A percentile compares a stretch with the other conserved stretches of the same genome.
Conservation (phyloP, 805 yeast species). For the Komagataella mondaviorum region DNA sequence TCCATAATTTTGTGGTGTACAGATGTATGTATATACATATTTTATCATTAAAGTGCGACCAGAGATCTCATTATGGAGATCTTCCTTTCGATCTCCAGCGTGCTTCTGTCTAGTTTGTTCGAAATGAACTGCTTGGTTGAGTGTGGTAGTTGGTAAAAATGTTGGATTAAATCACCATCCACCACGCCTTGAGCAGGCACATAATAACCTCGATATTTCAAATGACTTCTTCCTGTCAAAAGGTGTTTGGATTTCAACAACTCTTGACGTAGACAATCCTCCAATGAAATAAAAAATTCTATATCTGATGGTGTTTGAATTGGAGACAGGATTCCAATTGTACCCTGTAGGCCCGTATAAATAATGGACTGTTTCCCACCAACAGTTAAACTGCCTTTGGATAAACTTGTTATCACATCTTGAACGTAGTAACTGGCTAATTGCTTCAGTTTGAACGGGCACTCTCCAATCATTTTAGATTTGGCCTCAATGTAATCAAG, state of each 20-base stretch:
- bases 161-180: constrained; percentile 82
- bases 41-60: constrained; percentile 13
- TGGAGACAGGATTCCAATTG: constrained; percentile 65
- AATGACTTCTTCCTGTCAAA: constrained; percentile 50
- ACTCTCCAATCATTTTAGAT: constrained; percentile 29
- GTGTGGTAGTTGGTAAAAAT: constrained; percentile 23
- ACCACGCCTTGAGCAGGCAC: constrained; percentile 65
- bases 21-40: background rate
- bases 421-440: constrained; percentile 48
- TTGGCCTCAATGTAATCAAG: constrained; percentile 23
- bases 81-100: constrained; percentile 35
- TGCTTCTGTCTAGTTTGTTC: constrained; percentile 27
- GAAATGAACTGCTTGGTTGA: constrained; percentile 23
- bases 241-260: constrained; percentile 20
- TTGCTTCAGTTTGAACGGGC: constrained; percentile 33
- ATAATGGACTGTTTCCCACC: constrained; percentile 58
- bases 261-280: constrained; percentile 26
- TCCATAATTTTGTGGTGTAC: background rate
- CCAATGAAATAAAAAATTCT: constrained; percentile 41
- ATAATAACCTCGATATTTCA: constrained; percentile 63
- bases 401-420: constrained; percentile 59
- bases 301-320: constrained; percentile 48
- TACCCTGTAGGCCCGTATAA: constrained; percentile 73
- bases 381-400: constrained; percentile 34
- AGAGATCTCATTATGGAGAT: constrained; percentile 38